Evolutionary conservation across 768 basidiomycete species (phyloP).

Genomic region (Collybia sordida): DNA sequence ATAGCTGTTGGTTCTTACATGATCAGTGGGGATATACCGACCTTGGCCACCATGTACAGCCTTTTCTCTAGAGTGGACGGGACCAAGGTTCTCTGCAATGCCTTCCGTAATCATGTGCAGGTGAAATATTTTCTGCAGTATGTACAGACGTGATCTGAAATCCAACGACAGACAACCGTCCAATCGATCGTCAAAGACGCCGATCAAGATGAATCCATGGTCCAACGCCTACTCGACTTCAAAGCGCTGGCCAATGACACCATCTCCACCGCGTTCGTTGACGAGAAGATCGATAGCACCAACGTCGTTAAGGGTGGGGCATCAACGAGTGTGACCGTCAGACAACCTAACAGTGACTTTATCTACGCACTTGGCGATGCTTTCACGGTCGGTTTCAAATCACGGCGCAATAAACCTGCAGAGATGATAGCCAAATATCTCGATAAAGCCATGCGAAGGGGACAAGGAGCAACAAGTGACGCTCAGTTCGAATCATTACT

Average conservation of each 20-base stretch:
- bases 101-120: conserved; percentile 64
- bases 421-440: conserved; percentile 93
- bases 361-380: conserved; percentile 69
- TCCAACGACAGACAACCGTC: conserved; percentile 47
- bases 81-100: conserved; percentile 49
- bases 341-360: conserved; percentile 53
- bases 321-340: conserved; percentile 31
- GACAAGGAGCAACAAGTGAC: conserved; percentile 71
- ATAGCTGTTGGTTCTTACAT: conserved; percentile 58
- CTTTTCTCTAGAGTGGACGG: conserved; percentile 61
- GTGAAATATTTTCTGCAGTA: conserved; percentile 28
- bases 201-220: conserved; percentile 73
- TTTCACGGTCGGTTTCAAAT: conserved; percentile 73
- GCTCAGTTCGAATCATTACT: conserved; percentile 60
- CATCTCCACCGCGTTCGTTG: conserved; percentile 51
- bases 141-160: background rate
- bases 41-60: conserved; percentile 53
- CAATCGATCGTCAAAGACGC: conserved; percentile 63
- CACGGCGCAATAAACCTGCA: conserved; percentile 78
- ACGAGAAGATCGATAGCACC: conserved; percentile 27
- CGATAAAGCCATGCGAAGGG: conserved; percentile 83
- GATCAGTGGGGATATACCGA: conserved; percentile 39
- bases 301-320: conserved; percentile 15
- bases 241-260: conserved; percentile 57
- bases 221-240: conserved; percentile 66